phyloP scores from a whole-genome alignment of 2,329 filamentous ascomycete genomes.

The Tolypocladium tundrense region DNA sequence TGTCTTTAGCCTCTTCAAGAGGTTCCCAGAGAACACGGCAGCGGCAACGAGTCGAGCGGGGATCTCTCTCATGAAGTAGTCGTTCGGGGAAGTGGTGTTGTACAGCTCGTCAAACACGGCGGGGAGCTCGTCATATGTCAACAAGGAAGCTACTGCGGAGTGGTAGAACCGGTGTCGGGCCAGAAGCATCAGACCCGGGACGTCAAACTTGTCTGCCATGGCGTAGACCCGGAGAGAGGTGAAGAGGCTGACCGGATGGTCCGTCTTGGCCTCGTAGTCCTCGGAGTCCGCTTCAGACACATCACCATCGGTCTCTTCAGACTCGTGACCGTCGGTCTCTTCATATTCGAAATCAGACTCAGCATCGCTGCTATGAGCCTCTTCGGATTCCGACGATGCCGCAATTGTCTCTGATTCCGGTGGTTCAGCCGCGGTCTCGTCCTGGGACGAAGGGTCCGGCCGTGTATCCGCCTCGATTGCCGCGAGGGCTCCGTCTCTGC shows the following conservation, averaged over 20 bases:
- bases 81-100: slow-evolving; percentile 5
- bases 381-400: no score
- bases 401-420: no score
- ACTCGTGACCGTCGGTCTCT: no score
- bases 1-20: slow-evolving; percentile 4
- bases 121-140: slow-evolving; percentile 8
- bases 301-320: no score
- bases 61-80: slow-evolving; percentile 11
- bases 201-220: slow-evolving; percentile 26
- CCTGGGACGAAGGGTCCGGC: no score
- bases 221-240: slow-evolving; percentile 17
- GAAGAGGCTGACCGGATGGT: slow-evolving; percentile 3
- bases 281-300: neutral
- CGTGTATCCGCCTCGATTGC: no score
- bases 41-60: slow-evolving; percentile 9
- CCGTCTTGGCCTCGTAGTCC: neutral
- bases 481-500: no score
- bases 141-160: slow-evolving; percentile 6
- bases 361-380: no score
- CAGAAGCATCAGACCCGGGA: slow-evolving; percentile 18
- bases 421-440: no score
- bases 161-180: slow-evolving; percentile 19
- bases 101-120: slow-evolving; percentile 15
- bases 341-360: no score
- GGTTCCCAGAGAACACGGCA: neutral